These are phyloP conservation scores for Aechmea fasciata DNA, from an alignment of 176 grass and related monocot species.

Conservation along the genomic window DNA sequence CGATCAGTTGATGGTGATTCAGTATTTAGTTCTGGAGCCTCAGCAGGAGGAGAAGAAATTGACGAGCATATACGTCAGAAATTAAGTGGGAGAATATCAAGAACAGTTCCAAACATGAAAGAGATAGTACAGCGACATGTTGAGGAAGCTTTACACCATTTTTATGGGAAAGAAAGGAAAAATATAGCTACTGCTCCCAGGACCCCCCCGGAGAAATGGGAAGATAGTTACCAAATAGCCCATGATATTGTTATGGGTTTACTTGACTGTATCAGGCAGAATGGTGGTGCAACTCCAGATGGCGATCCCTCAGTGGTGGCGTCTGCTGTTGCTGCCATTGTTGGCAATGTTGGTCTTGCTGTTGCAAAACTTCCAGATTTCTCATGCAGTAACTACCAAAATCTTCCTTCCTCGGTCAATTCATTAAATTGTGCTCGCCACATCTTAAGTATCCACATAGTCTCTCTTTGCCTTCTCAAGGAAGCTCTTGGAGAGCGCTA, in stretches of 20 bases:
- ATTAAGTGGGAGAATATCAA: conserved; percentile 55
- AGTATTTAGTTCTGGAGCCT: conserved; percentile 45
- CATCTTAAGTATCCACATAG: conserved; percentile 71
- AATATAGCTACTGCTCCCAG: conserved; percentile 32
- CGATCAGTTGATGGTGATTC: conserved; percentile 68
- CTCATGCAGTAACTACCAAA: conserved; percentile 54
- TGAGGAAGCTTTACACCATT: conserved; percentile 44
- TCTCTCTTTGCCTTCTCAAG: conserved; percentile 81
- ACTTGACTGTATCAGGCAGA: conserved; percentile 74
- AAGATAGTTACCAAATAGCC: conserved; percentile 77
- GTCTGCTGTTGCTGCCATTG: conserved; percentile 80
- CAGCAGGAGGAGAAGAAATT: conserved; percentile 49
- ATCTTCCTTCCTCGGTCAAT: conserved; percentile 34
- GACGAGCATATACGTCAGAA: conserved; percentile 85
- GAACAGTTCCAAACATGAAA: conserved; percentile 69
- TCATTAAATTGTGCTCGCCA: conserved; percentile 55
- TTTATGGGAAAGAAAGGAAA: conserved; percentile 78
- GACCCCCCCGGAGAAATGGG: conserved; percentile 53
- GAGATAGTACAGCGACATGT: conserved; percentile 81
- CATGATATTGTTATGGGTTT: conserved; percentile 73
- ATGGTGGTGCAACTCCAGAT: conserved; percentile 50
- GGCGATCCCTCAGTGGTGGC: conserved; percentile 63
- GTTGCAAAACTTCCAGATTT: conserved; percentile 88
- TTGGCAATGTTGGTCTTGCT: conserved; percentile 58
- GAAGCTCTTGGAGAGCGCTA: conserved; percentile 87